phyloP scores from a whole-genome alignment of 495 filamentous ascomycete species.

The Aspergillus conjunctus region DNA sequence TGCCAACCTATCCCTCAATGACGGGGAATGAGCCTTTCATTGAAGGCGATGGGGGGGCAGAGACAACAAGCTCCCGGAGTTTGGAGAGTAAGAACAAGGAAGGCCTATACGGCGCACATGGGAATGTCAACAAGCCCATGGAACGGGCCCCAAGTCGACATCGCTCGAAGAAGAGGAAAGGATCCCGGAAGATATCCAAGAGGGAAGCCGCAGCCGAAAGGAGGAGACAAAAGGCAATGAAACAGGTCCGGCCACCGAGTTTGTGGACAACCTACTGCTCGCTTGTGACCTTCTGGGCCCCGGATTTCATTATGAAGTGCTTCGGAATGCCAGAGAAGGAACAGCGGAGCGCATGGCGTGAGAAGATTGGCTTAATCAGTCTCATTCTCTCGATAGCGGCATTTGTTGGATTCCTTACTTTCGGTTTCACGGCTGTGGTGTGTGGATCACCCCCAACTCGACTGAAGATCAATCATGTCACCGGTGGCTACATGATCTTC shows the following conservation, averaged over 20 bases:
- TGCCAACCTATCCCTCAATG: slow-evolving; percentile 83
- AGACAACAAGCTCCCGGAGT: slow-evolving; percentile 57
- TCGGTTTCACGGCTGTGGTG: slow-evolving; percentile 90
- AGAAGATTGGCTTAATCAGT: slow-evolving; percentile 97
- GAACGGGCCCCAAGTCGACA: slow-evolving; percentile 48
- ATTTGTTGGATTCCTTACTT: slow-evolving; percentile 94
- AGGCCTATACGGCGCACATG: slow-evolving; percentile 37
- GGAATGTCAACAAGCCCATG: slow-evolving; percentile 51
- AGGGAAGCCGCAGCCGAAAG: slow-evolving; percentile 58
- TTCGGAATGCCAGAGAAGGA: slow-evolving; percentile 86
- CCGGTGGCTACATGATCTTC: slow-evolving; percentile 87
- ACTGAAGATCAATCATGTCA: slow-evolving; percentile 79
- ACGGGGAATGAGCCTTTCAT: slow-evolving; percentile 88
- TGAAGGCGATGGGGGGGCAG: slow-evolving; percentile 65
- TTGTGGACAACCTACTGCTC: slow-evolving; percentile 96
- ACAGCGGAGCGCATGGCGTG: slow-evolving; percentile 93
- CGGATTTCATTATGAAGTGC: slow-evolving; percentile 79
- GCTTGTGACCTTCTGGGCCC: slow-evolving; percentile 92
- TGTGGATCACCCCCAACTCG: slow-evolving; percentile 70
- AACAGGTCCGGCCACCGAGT: slow-evolving; percentile 76
- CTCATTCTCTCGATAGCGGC: slow-evolving; percentile 85
- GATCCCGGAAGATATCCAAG: slow-evolving; percentile 53
- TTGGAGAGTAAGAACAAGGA: slow-evolving; percentile 55
- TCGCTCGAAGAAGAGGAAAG: slow-evolving; percentile 51
- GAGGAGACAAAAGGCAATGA: slow-evolving; percentile 62